phyloP scores from a whole-genome alignment of 2,329 filamentous ascomycete species.

The Trichoderma atroviride region DNA sequence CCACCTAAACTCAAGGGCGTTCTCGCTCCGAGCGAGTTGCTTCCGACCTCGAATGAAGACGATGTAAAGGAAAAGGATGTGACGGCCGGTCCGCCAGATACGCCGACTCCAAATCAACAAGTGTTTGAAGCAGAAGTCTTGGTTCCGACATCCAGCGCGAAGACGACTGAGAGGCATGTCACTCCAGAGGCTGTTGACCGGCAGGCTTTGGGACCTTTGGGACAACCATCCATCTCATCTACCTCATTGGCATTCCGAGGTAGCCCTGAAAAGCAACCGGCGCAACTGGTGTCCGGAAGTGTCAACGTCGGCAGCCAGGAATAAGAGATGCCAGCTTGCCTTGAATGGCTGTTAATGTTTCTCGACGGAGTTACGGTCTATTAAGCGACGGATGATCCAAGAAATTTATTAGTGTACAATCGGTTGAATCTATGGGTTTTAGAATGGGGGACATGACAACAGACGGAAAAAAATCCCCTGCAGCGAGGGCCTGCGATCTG shows the following conservation, averaged over 20 bases:
- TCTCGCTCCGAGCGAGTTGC: constrained; percentile 32
- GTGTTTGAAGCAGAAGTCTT: background rate
- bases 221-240: constrained; percentile 37
- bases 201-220: constrained; percentile 23
- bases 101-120: constrained; percentile 25
- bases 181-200: constrained; percentile 27
- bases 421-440: constrained; percentile 21
- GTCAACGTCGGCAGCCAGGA: constrained; percentile 39
- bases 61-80: constrained; percentile 29
- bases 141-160: background rate
- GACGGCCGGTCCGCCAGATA: constrained; percentile 36
- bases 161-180: constrained; percentile 19
- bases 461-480: background rate
- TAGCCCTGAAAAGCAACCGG: constrained; percentile 59
- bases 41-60: constrained; percentile 31
- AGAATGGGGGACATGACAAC: constrained; percentile 14
- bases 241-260: constrained; percentile 61
- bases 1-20: constrained; percentile 43
- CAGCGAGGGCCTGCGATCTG: background rate
- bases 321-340: constrained; percentile 31
- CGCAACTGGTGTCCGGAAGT: constrained; percentile 33
- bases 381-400: constrained; percentile 14
- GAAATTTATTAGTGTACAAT: constrained; percentile 19
- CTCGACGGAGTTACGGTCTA: constrained; percentile 24
- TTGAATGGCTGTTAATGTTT: constrained; percentile 14